Evolutionary conservation across 2,329 filamentous ascomycete genomes (phyloP).

Genomic region (Claviceps maximensis): DNA sequence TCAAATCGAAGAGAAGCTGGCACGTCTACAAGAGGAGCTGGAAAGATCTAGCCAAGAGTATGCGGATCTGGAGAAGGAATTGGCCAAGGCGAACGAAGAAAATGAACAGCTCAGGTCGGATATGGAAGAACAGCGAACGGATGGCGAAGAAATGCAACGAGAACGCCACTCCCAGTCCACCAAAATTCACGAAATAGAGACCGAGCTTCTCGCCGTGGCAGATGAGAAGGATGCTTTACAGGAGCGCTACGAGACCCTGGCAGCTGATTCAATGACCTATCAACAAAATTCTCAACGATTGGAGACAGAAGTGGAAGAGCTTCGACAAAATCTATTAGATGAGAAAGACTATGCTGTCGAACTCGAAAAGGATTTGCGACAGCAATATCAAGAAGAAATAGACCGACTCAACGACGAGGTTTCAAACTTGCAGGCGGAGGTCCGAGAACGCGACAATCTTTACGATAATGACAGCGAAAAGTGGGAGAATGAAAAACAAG

Average conservation of each 20-base stretch:
- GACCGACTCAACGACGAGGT: slow-evolving; percentile 44
- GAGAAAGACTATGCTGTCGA: slow-evolving; percentile 46
- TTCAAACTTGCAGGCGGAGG: slow-evolving; percentile 47
- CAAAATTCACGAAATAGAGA: slow-evolving; percentile 41
- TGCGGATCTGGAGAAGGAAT: slow-evolving; percentile 37
- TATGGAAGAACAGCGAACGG: slow-evolving; percentile 27
- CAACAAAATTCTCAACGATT: slow-evolving; percentile 47
- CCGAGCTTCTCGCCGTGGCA: slow-evolving; percentile 43
- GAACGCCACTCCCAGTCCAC: slow-evolving; percentile 25
- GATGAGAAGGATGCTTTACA: slow-evolving; percentile 60
- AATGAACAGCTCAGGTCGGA: slow-evolving; percentile 30
- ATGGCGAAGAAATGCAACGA: slow-evolving; percentile 18
- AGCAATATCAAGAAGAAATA: slow-evolving; percentile 31
- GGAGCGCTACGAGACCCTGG: slow-evolving; percentile 53
- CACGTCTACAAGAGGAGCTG: slow-evolving; percentile 53
- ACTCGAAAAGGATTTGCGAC: slow-evolving; percentile 44
- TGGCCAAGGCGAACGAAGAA: slow-evolving; percentile 32
- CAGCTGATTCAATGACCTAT: slow-evolving; percentile 51
- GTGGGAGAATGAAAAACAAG: slow-evolving; percentile 53
- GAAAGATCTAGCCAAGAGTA: slow-evolving; percentile 37
- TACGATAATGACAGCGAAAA: slow-evolving; percentile 60
- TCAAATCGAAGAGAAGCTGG: slow-evolving; percentile 59
- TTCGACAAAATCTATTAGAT: slow-evolving; percentile 34
- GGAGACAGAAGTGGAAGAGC: slow-evolving; percentile 31
- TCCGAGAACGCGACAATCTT: slow-evolving; percentile 56